Evolutionary conservation across 2,329 filamentous ascomycete species (phyloP), one percentile per base, ranked within the genome.

Genomic region (Ophiosphaerella herpotricha): DNA sequence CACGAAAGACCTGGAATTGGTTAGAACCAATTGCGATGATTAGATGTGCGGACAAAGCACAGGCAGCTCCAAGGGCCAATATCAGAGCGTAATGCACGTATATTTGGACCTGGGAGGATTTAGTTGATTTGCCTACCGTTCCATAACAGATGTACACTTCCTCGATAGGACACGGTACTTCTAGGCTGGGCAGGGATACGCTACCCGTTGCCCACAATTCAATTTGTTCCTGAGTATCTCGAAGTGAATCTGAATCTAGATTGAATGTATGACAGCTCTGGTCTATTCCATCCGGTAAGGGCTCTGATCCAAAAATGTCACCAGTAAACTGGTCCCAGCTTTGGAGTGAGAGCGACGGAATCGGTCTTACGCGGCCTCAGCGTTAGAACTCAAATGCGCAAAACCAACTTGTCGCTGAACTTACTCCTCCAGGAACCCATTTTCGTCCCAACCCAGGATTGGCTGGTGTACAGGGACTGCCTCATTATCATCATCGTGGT

Each of bases 61-160:
- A 13, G 23, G 3, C 5, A 42, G 23, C 31, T 12, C 21, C 23
- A 21, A 21, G 36, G 18, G 5, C 18, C 34, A 29, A 45, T 31
- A 9, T 31, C 14, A 11, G 33, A 9, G 5, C n/a, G 4, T n/a
- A 16, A 8, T 8, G 26, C 26, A 29, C 7, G 6, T 7, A 6
- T 29, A 29, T 29, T 29, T 29, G 11, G 26, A 29, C 7, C 26
- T 21, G 7, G 13, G 6, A 21, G 33, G 33, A 16, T 21, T 21
- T 21, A 5, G 18, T 21, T 3, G 18, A 21, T 21, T 21, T 21
- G 45, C 55, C 26, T 57, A 64, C 63, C 39, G 63, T 60, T 39
- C 64, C 64, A 40, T 61, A 65, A 46, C 63, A 68, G 14, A 68
- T 50, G 14, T 50, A 23, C 24, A 45, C 35, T 14, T 57, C 52